These are phyloP conservation scores for Suhomyces faveliae DNA, from an alignment of 805 yeast species.

Conservation along the genomic window DNA sequence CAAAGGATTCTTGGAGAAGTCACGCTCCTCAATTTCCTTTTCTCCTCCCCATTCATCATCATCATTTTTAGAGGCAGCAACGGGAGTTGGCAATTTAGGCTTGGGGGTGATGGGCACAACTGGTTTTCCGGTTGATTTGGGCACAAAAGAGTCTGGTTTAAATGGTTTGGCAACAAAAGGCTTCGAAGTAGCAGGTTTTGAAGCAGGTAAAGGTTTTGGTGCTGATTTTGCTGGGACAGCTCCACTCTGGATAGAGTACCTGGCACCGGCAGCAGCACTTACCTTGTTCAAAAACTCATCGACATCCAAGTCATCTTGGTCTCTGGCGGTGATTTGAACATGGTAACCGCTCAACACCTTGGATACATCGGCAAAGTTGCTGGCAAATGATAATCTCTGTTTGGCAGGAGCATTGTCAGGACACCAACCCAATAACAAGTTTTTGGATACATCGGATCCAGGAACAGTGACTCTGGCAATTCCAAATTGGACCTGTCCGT, in stretches of 20 bases:
- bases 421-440: conserved; percentile 90
- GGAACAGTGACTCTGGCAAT: conserved; percentile 84
- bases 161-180: conserved; percentile 29
- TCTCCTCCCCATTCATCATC: conserved; percentile 78
- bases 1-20: conserved; percentile 49
- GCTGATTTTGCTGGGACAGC: conserved; percentile 13
- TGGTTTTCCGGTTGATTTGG: conserved; percentile 41
- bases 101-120: conserved; percentile 17
- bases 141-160: conserved; percentile 28
- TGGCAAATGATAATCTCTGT: conserved; percentile 70
- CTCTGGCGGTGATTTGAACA: conserved; percentile 96
- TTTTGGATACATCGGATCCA: conserved; percentile 85
- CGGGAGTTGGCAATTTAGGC: conserved; percentile 20
- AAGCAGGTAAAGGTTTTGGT: conserved; percentile 12
- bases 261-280: conserved; percentile 92
- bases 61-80: conserved; percentile 24
- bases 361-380: conserved; percentile 74
- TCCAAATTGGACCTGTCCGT: conserved; percentile 88
- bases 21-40: conserved; percentile 54
- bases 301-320: conserved; percentile 82
- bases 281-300: conserved; percentile 71
- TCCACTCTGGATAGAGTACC: conserved; percentile 67
- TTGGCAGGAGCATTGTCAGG: conserved; percentile 92
- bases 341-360: conserved; percentile 79
- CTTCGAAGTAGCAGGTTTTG: conserved; percentile 7